Evolutionary conservation across 306 rosid genomes (phyloP), one percentile per base, ranked within the genome.

Genomic region (Alnus glutinosa): DNA sequence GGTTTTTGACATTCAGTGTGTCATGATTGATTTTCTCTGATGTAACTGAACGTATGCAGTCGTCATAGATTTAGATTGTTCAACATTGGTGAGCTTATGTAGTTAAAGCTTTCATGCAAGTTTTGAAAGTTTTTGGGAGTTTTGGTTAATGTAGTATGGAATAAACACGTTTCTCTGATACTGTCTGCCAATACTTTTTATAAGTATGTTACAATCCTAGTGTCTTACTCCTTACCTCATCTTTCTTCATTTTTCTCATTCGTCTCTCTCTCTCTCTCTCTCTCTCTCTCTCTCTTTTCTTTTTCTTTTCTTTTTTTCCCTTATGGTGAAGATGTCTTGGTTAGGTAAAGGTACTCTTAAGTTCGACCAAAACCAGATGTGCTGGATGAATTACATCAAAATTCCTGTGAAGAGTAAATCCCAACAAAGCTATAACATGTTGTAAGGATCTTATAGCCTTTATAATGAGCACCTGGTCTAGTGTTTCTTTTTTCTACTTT

Each of bases 11-110:
- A 83, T 87, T 83, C 86, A 77, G 77, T 88, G 85, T 90, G 75
- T 88, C 91, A 64, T 89, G 88, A 87, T 92, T 89, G 92, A 87
- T 87, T 91, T 91, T 89, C 88, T 82, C 90, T 86, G 89, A 69
- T 87, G 78, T 86, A 82, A 86, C 70, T 74, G 75, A 93, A 95
- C 98, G 99, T 91, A 96, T 90, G 94, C 89, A 13, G 88, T 81
- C 75, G 57, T 74, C 51, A 42, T 49, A 80, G 90, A 89, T 82
- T 88, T 78, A 81, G 87, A 78, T 75, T 85, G 82, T 87, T 90
- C 84, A 77, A 67, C 76, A 77, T 80, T 80, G 82, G 85, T 78
- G 87, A 84, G 90, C 88, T 86, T 77, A 48, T 80, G 76, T 83
- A 74, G 75, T 83, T 69, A 77, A 34, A 81, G 70, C 71, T 37